Evolutionary conservation across 148 eudicot species (phyloP), one percentile per base, ranked within the genome.

Genomic region (Dianthus caryophyllus): DNA sequence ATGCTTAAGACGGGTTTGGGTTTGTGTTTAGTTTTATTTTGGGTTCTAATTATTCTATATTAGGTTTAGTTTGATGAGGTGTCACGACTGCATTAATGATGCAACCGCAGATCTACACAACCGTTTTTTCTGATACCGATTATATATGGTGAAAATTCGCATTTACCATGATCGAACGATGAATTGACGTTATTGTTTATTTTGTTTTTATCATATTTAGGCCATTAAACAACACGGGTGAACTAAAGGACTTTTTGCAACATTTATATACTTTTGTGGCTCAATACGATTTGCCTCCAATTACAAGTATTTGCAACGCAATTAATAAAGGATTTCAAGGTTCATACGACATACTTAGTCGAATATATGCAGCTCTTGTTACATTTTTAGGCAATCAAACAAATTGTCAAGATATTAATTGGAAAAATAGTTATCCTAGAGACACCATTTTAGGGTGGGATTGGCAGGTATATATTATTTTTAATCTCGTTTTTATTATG

Each of bases 381-480:
- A 67, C 63, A 22, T 68, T 18, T 52, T 68, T 24, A 12, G 61
- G 66, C 55, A 29, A 31, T 33, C 41, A 17, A 26, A 27, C 64
- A 1, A 1, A 31, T 30, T 74, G 77, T 18, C 9, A 27, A 7
- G 46, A 74, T 13, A 52, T 53, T 20, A 18, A 48, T 0, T 58
- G 15, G 9, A 38, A 46, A 43, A n/a, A 26, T 2, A n/a, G 26
- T 3, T 30, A 2, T 11, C 9, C 18, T 20, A 25, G 38, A 39
- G 77, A 74, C 21, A 43, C 64, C n/a, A 15, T 1, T 46, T 8
- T 62, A n/a, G 77, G 77, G 10, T 74, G 65, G 65, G 68, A 29
- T 2, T 74, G 77, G 77, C 73, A 74, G 77, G 73, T 74, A 74
- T 17, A n/a, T n/a, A n/a, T n/a, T n/a, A n/a, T n/a, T n/a, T n/a